Percentiles rank a stretch among this genome's conserved stretches.
phyloP scores from a whole-genome alignment of 2,329 filamentous ascomycete genomes.

The Aspergillus clavatus region DNA sequence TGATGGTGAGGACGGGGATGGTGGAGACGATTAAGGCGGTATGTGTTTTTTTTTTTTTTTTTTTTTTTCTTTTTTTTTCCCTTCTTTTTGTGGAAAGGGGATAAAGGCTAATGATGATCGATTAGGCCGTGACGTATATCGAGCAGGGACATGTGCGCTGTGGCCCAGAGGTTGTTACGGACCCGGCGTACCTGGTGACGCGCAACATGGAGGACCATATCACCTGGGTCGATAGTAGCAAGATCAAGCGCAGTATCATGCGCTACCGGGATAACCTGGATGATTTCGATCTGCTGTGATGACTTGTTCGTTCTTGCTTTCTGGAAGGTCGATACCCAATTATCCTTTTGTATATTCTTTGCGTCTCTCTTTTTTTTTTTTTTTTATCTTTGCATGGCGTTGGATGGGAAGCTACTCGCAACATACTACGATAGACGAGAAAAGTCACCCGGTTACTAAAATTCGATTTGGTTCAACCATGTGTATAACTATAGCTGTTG shows the following conservation, averaged over 20 bases:
- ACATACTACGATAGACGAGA: neutral
- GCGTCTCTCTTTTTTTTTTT: constrained; percentile 6
- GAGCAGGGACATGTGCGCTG: constrained; percentile 93
- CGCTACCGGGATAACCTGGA: constrained; percentile 92
- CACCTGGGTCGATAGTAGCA: constrained; percentile 91
- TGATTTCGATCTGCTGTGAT: constrained; percentile 83
- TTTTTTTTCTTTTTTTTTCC: constrained; percentile 1
- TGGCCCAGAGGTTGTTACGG: constrained; percentile 83
- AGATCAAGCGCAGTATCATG: constrained; percentile 95
- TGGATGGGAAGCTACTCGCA: too few relatives aligned
- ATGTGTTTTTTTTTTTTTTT: constrained; percentile 15
- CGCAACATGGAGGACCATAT: constrained; percentile 92
- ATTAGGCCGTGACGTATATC: constrained; percentile 65
- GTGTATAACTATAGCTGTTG: neutral
- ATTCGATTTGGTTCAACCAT: neutral
- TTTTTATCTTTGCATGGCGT: constrained; percentile 10
- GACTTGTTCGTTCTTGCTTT: too few relatives aligned
- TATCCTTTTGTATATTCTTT: too few relatives aligned
- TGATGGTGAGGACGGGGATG: constrained; percentile 90
- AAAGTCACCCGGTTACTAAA: neutral
- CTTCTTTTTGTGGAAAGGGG: constrained; percentile 4
- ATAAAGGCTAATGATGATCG: constrained; percentile 10
- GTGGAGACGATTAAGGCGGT: constrained; percentile 82
- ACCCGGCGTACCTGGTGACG: constrained; percentile 84
- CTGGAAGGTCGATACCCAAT: constrained; percentile 14